Evolutionary conservation across 2,329 filamentous ascomycete species (phyloP).

Genomic region (Chrysosporium keratinophilum): DNA sequence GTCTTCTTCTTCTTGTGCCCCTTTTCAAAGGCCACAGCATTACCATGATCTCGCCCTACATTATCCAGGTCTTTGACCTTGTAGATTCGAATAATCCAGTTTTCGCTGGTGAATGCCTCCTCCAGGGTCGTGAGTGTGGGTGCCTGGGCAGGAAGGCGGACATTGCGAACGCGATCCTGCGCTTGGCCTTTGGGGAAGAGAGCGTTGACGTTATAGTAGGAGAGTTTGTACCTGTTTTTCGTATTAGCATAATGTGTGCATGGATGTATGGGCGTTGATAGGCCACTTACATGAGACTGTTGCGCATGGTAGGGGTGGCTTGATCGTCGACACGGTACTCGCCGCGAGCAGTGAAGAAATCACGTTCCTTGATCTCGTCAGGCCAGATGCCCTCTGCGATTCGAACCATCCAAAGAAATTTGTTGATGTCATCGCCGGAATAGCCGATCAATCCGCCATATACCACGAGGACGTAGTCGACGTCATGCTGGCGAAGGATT

Average conservation of each 20-base stretch:
- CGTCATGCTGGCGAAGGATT: conserved; percentile 96
- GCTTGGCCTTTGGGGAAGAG: conserved; percentile 90
- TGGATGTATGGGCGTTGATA: not conserved
- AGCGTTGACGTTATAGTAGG: conserved; percentile 91
- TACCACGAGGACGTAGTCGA: conserved; percentile 96
- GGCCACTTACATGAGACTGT: conserved; percentile 87
- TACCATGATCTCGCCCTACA: conserved; percentile 75
- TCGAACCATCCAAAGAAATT: conserved; percentile 99
- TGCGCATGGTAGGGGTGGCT: conserved; percentile 94
- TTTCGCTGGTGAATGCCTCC: conserved; percentile 97
- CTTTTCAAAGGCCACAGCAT: conserved; percentile 44
- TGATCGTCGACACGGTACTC: conserved; percentile 92
- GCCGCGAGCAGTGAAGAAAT: conserved; percentile 86
- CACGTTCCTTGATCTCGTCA: conserved; percentile 94
- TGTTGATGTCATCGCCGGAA: conserved; percentile 98
- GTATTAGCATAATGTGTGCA: conserved; percentile 3
- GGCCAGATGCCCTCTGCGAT: conserved; percentile 99
- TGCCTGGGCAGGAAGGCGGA: conserved; percentile 68
- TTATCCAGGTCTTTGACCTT: conserved; percentile 99
- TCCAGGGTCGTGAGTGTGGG: conserved; percentile 82
- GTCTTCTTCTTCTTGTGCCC: conserved; percentile 44
- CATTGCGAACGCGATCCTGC: conserved; percentile 75
- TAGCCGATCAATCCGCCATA: conserved; percentile 94
- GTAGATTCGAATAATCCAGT: conserved; percentile 99
- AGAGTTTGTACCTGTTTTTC: conserved; percentile 90